phyloP scores from a whole-genome alignment of 148 eudicot genomes.

The Dysphania ambrosioides region DNA sequence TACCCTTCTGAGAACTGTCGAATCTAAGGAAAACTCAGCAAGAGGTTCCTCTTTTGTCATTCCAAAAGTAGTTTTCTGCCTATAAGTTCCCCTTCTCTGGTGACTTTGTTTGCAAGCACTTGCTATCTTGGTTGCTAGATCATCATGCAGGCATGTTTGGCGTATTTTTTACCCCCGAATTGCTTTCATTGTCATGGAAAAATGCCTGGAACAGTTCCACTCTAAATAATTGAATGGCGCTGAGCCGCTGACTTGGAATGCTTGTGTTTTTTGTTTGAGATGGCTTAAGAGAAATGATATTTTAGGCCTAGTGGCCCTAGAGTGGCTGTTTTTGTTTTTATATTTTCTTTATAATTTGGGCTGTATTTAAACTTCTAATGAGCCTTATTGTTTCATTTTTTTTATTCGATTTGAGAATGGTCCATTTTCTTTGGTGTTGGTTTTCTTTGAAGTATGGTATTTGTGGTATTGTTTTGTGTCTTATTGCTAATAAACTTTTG shows the following conservation, averaged over 20 bases:
- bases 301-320: no score
- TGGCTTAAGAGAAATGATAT: not conserved
- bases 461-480: not conserved
- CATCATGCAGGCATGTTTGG: not conserved
- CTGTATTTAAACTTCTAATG: not conserved
- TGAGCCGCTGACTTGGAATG: not conserved
- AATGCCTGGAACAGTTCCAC: not conserved
- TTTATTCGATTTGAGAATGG: not conserved
- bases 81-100: not conserved
- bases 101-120: not conserved
- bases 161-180: not conserved
- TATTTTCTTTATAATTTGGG: not conserved
- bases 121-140: not conserved
- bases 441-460: not conserved
- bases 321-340: no score
- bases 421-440: not conserved
- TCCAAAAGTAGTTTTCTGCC: not conserved
- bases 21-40: not conserved
- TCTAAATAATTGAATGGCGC: not conserved
- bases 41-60: not conserved
- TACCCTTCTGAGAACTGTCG: not conserved
- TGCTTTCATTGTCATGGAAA: not conserved
- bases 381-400: not conserved
- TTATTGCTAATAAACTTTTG: not conserved
- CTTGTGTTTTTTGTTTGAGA: not conserved